Conservation (phyloP, 2,329 filamentous ascomycete species). For the Zasmidium cellare region DNA sequence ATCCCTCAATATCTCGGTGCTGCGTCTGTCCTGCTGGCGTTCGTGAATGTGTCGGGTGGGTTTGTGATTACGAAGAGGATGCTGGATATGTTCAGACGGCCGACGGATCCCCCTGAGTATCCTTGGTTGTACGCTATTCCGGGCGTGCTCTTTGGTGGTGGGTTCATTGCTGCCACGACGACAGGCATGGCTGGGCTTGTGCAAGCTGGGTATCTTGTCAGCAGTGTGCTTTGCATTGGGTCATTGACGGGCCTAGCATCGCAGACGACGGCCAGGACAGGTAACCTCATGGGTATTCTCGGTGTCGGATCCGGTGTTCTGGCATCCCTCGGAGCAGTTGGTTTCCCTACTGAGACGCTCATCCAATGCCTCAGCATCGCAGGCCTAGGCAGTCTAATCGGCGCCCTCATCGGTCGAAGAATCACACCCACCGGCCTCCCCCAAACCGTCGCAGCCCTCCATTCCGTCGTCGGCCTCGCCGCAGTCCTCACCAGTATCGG, state of each 20-base stretch:
- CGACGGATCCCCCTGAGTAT: conserved; percentile 84
- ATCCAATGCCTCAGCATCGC: conserved; percentile 79
- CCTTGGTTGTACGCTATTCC: conserved; percentile 84
- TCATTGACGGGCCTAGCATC: conserved; percentile 81
- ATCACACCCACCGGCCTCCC: conserved; percentile 87
- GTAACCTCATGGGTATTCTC: conserved; percentile 82
- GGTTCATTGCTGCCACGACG: conserved; percentile 75
- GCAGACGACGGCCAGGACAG: conserved; percentile 78
- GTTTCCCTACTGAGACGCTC: conserved; percentile 75
- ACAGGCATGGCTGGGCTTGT: conserved; percentile 83
- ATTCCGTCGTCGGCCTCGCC: conserved; percentile 86
- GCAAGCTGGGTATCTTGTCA: conserved; percentile 83
- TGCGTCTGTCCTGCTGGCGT: conserved; percentile 77
- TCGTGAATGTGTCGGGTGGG: conserved; percentile 84
- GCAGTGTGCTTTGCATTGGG: conserved; percentile 79
- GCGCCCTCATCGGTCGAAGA: conserved; percentile 76
- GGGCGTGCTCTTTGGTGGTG: conserved; percentile 73
- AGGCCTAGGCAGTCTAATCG: conserved; percentile 66
- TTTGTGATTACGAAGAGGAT: conserved; percentile 92
- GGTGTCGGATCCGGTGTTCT: conserved; percentile 82
- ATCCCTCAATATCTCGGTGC: conserved; percentile 78
- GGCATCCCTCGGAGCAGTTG: conserved; percentile 77
- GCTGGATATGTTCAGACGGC: conserved; percentile 86
- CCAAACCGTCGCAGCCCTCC: conserved; percentile 84
- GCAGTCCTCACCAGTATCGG: conserved; percentile 80